Conservation (phyloP, 495 filamentous ascomycete species). For the Hypoxylon fuscum region DNA sequence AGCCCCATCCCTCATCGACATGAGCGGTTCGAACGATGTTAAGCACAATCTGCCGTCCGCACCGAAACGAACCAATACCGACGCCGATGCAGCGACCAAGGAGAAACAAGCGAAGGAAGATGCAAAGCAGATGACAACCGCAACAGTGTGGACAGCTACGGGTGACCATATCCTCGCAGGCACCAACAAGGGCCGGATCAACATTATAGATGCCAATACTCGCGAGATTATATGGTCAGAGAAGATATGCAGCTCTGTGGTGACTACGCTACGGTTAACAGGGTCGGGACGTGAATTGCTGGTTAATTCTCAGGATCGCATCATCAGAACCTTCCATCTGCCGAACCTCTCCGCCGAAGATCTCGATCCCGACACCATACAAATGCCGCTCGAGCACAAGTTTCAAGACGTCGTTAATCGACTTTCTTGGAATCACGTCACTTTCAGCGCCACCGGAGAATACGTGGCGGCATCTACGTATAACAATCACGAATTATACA, state of each 20-base stretch:
- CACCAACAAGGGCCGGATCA: constrained; percentile 93
- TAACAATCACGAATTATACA: constrained; percentile 97
- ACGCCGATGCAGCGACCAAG: constrained; percentile 66
- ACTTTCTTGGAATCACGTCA: constrained; percentile 93
- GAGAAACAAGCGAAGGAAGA: constrained; percentile 92
- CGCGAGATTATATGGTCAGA: constrained; percentile 84
- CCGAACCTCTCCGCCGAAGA: constrained; percentile 61
- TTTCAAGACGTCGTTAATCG: constrained; percentile 98
- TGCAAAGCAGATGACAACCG: constrained; percentile 91
- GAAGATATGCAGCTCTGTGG: constrained; percentile 83
- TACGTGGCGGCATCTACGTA: constrained; percentile 92
- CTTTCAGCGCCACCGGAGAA: constrained; percentile 91
- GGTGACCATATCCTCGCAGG: constrained; percentile 90
- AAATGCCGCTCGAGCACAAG: constrained; percentile 93
- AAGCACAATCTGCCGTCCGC: constrained; percentile 83
- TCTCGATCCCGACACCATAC: constrained; percentile 74
- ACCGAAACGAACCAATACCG: constrained; percentile 74
- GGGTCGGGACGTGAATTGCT: constrained; percentile 85
- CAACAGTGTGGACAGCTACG: constrained; percentile 82
- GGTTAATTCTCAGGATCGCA: constrained; percentile 88
- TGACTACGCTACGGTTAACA: constrained; percentile 86
- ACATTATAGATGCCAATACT: constrained; percentile 85
- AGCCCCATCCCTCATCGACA: constrained; percentile 85
- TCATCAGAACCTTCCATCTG: constrained; percentile 84
- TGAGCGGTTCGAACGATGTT: constrained; percentile 68